phyloP scores from a whole-genome alignment of 2,329 filamentous ascomycete species.

The Chaetomium sp. region DNA sequence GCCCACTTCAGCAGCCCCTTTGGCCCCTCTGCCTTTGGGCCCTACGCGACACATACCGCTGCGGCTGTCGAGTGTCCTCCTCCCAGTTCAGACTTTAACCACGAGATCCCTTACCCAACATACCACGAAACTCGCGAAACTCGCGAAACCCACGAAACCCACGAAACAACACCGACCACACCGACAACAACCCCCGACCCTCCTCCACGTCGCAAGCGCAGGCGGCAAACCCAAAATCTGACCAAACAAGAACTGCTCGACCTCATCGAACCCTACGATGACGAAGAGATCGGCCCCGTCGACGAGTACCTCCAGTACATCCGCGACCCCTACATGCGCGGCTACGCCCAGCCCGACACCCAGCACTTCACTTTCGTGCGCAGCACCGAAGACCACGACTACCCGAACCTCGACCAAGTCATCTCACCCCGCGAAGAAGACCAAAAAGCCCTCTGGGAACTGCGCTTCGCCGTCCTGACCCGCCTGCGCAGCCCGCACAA shows the following conservation, averaged over 20 bases:
- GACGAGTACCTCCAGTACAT: slow-evolving; percentile 49
- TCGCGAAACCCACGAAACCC: background rate
- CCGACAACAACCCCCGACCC: background rate
- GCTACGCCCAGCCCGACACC: slow-evolving; percentile 46
- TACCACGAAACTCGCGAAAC: no score
- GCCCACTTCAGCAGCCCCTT: slow-evolving; percentile 15
- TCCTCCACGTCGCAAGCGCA: background rate
- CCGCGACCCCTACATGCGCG: slow-evolving; percentile 47
- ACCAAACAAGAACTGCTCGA: slow-evolving; percentile 42
- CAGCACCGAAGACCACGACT: slow-evolving; percentile 40
- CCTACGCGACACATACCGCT: slow-evolving; percentile 16
- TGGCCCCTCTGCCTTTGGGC: slow-evolving; percentile 13
- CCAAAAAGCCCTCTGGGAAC: slow-evolving; percentile 31
- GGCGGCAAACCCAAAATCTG: background rate
- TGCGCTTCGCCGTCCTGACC: slow-evolving; percentile 36
- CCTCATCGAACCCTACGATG: slow-evolving; percentile 45
- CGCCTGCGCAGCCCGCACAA: slow-evolving; percentile 38
- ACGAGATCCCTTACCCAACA: background rate
- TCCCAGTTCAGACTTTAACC: background rate
- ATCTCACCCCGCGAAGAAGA: slow-evolving; percentile 31
- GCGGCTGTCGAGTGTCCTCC: slow-evolving; percentile 6
- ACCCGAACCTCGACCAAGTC: slow-evolving; percentile 39
- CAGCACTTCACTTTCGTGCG: slow-evolving; percentile 46
- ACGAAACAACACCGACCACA: background rate
- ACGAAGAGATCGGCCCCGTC: slow-evolving; percentile 36